A percentile compares a stretch with the other conserved stretches of the same genome.
Conservation (phyloP, 1,284 basidiomycete species). For the Takashimella koratensis region DNA sequence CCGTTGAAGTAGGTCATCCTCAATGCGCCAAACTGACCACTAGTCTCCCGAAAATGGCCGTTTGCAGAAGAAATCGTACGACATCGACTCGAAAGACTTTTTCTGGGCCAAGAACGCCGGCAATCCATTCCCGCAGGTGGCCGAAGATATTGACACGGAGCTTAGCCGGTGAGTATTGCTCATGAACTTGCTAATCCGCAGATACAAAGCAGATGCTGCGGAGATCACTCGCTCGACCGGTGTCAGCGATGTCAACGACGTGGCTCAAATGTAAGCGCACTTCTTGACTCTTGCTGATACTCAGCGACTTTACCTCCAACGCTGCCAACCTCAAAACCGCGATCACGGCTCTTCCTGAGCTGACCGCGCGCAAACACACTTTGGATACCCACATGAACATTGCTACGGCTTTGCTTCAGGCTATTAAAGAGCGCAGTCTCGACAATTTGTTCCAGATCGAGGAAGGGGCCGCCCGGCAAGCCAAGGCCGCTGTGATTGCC, state of each 20-base stretch:
- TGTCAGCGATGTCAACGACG: slow-evolving; percentile 92
- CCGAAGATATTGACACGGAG: slow-evolving; percentile 93
- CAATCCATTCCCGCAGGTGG: slow-evolving; percentile 96
- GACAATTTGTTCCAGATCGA: slow-evolving; percentile 97
- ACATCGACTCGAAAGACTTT: slow-evolving; percentile 97
- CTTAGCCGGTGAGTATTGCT: slow-evolving; percentile 64
- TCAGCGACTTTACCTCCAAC: slow-evolving; percentile 87
- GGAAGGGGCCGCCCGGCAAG: slow-evolving; percentile 84
- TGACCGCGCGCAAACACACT: slow-evolving; percentile 92
- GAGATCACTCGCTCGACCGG: slow-evolving; percentile 96
- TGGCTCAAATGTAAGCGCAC: slow-evolving; percentile 73
- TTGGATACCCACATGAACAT: slow-evolving; percentile 99
- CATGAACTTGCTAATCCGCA: slow-evolving; percentile 5
- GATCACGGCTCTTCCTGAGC: slow-evolving; percentile 95
- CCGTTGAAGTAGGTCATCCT: slow-evolving; percentile 57
- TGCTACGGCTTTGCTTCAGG: slow-evolving; percentile 88
- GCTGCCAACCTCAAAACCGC: slow-evolving; percentile 94
- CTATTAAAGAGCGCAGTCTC: slow-evolving; percentile 91
- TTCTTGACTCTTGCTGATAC: slow-evolving; percentile 1
- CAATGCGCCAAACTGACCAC: neutral
- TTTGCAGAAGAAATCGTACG: slow-evolving; percentile 82
- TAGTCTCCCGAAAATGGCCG: slow-evolving; percentile 55
- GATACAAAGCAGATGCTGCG: slow-evolving; percentile 92
- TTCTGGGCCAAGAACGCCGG: slow-evolving; percentile 98
- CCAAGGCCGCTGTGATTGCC: slow-evolving; percentile 75